phyloP scores from a whole-genome alignment of 192 early-diverging fungal species.

The Coemansia sp. region DNA sequence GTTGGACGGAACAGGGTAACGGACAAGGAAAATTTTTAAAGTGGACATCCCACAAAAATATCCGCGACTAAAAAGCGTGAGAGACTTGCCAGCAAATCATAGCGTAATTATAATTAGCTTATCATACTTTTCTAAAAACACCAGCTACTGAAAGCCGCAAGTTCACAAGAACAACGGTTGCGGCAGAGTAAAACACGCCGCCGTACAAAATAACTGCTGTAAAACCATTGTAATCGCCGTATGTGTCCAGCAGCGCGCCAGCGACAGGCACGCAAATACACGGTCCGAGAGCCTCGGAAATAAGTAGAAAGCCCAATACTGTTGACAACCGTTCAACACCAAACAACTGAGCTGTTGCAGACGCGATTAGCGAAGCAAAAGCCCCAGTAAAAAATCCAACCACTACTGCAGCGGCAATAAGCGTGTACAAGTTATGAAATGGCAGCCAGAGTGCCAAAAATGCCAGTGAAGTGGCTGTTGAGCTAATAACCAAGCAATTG shows the following conservation, averaged over 20 bases:
- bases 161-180: constrained; percentile 9
- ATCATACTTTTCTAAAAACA: background rate
- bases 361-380: constrained; percentile 21
- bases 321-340: constrained; percentile 27
- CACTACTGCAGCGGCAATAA: constrained; percentile 17
- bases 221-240: constrained; percentile 23
- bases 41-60: background rate
- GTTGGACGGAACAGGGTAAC: background rate
- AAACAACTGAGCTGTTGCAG: constrained; percentile 20
- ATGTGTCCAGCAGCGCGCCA: constrained; percentile 29
- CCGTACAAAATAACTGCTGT: constrained; percentile 26
- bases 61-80: constrained; percentile 1
- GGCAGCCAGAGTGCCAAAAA: constrained; percentile 39
- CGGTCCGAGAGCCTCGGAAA: constrained; percentile 22
- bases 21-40: background rate
- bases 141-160: constrained; percentile 6
- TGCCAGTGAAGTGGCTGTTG: constrained; percentile 3
- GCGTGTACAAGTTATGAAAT: constrained; percentile 12
- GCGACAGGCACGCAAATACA: constrained; percentile 22
- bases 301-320: constrained; percentile 22
- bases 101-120: background rate
- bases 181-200: constrained; percentile 17
- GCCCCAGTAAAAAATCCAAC: constrained; percentile 27
- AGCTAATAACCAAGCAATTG: constrained; percentile 12
- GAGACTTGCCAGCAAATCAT: background rate